These are phyloP conservation scores for Aspergillus conjunctus DNA, from an alignment of 495 filamentous ascomycete genomes.

Conservation along the genomic window DNA sequence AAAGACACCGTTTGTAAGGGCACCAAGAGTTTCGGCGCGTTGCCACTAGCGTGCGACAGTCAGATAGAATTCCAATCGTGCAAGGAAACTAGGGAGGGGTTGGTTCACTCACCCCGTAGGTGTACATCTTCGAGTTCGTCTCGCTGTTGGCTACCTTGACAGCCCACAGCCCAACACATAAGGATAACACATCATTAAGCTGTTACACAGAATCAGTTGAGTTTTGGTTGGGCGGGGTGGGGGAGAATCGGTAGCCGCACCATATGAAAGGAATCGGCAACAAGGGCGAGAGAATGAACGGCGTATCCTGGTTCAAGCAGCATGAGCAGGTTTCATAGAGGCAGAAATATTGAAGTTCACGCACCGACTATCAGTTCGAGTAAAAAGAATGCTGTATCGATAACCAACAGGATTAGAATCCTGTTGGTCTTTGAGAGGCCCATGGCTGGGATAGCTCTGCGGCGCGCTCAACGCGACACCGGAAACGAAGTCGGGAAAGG, in stretches of 20 bases:
- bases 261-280: slow-evolving; percentile 99
- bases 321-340: slow-evolving; percentile 18
- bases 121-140: slow-evolving; percentile 81
- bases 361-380: slow-evolving; percentile 78
- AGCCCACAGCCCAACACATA: slow-evolving; percentile 92
- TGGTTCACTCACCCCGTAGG: slow-evolving; percentile 75
- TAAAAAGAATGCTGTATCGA: slow-evolving; percentile 87
- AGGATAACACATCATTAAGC: slow-evolving; percentile 94
- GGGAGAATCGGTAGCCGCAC: slow-evolving; percentile 45
- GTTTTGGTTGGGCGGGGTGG: neutral
- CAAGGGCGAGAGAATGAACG: slow-evolving; percentile 87
- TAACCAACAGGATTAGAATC: slow-evolving; percentile 88
- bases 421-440: slow-evolving; percentile 88
- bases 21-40: slow-evolving; percentile 96
- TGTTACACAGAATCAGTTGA: slow-evolving; percentile 20
- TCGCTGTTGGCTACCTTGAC: slow-evolving; percentile 80
- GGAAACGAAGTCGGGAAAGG: neutral
- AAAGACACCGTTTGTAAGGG: slow-evolving; percentile 95
- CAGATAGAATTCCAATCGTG: slow-evolving; percentile 17
- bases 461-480: slow-evolving; percentile 32
- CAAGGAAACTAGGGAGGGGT: slow-evolving; percentile 9
- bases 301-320: slow-evolving; percentile 58
- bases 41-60: slow-evolving; percentile 68
- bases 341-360: slow-evolving; percentile 19
- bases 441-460: slow-evolving; percentile 54